A percentile compares a stretch with the other conserved stretches of the same genome.
Conservation (phyloP, 805 yeast species). For the Candida qinlingensis region DNA sequence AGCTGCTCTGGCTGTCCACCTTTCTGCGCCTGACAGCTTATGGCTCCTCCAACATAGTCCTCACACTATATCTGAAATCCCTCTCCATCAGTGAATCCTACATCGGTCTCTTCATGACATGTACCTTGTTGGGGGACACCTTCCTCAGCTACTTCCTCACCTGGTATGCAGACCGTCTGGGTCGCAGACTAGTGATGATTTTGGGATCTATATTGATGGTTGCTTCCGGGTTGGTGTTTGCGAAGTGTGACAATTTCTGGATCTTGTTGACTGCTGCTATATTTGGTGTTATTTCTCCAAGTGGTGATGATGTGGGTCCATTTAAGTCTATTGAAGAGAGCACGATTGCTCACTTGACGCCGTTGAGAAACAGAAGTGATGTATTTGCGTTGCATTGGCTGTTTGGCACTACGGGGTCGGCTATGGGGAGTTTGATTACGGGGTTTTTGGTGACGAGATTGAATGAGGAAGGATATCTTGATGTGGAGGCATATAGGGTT, state of each 20-base stretch:
- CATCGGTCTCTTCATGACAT: slow-evolving; percentile 78
- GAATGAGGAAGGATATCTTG: slow-evolving; percentile 31
- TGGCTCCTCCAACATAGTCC: slow-evolving; percentile 74
- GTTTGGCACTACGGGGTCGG: slow-evolving; percentile 65
- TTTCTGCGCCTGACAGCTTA: slow-evolving; percentile 68
- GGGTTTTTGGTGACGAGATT: slow-evolving; percentile 52
- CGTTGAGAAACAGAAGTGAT: slow-evolving; percentile 57
- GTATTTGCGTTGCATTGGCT: slow-evolving; percentile 72
- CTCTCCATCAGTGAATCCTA: slow-evolving; percentile 48
- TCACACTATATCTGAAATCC: slow-evolving; percentile 59
- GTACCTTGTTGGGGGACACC: slow-evolving; percentile 78
- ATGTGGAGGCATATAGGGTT: slow-evolving; percentile 45
- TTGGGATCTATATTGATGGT: slow-evolving; percentile 66
- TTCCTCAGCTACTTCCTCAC: slow-evolving; percentile 63
- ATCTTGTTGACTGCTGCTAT: slow-evolving; percentile 66
- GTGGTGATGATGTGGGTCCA: slow-evolving; percentile 90
- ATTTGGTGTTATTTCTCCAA: slow-evolving; percentile 81
- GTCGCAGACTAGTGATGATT: slow-evolving; percentile 59
- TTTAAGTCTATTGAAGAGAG: slow-evolving; percentile 84
- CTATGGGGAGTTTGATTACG: slow-evolving; percentile 61
- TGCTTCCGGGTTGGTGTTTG: slow-evolving; percentile 59
- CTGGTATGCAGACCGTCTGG: slow-evolving; percentile 70
- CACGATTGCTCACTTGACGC: slow-evolving; percentile 72
- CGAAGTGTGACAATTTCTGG: slow-evolving; percentile 46
- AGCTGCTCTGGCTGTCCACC: slow-evolving; percentile 59